Evolutionary conservation across 169 alveolate genomes (phyloP).

Genomic region (Cyclospora cayetanensis): DNA sequence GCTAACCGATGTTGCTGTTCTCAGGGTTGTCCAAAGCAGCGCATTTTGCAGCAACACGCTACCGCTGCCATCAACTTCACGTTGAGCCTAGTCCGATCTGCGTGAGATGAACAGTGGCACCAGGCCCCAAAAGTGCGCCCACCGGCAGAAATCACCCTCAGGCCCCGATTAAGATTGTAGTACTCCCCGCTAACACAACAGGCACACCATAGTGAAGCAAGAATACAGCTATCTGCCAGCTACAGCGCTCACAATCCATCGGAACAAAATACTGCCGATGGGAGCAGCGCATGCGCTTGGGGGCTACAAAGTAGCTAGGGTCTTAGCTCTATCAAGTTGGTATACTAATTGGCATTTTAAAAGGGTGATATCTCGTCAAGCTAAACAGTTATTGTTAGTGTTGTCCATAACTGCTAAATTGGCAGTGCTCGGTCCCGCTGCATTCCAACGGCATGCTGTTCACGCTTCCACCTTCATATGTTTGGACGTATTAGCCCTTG

Average conservation of each 20-base stretch:
- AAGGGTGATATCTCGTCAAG: neutral
- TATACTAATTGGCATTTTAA: neutral
- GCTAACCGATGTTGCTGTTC: neutral
- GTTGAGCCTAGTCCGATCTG: conserved; percentile 5
- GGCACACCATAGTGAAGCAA: neutral
- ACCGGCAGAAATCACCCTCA: neutral
- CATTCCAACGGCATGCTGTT: no score
- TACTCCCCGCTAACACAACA: neutral
- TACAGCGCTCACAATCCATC: neutral
- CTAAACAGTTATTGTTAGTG: neutral
- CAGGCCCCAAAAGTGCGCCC: neutral
- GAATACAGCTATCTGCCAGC: neutral
- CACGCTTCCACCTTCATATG: no score
- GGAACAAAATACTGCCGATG: conserved; percentile 25
- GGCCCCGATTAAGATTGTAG: neutral
- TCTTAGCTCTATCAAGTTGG: neutral
- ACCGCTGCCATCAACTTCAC: neutral
- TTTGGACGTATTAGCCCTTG: no score
- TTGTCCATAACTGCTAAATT: no score
- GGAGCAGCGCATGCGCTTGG: conserved; percentile 51
- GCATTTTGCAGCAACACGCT: neutral
- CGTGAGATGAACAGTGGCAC: neutral
- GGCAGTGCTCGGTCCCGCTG: no score
- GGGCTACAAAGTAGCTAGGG: neutral
- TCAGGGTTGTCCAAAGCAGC: neutral